phyloP scores from a whole-genome alignment of 352 stramenopile species.

The Phytopythium helicoides region DNA sequence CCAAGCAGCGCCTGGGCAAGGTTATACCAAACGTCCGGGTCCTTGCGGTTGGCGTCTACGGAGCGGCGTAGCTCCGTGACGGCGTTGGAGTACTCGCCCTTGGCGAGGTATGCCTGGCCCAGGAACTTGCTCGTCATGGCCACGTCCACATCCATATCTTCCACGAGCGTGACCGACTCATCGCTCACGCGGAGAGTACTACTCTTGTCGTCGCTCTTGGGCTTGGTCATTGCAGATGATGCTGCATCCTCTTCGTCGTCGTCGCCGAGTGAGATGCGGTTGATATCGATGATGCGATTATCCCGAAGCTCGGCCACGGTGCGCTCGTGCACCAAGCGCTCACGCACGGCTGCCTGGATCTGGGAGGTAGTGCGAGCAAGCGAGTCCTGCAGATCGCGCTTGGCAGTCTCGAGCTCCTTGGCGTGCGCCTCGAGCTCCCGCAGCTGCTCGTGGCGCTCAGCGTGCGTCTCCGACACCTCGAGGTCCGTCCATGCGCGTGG shows the following conservation, averaged over 20 bases:
- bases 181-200: constrained; percentile 20
- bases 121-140: constrained; percentile 74
- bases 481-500: constrained; percentile 66
- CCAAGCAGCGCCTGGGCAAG: constrained; percentile 62
- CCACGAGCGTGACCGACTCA: constrained; percentile 29
- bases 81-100: constrained; percentile 53
- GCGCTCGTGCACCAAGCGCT: constrained; percentile 29
- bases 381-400: constrained; percentile 49
- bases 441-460: constrained; percentile 66
- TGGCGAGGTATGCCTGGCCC: constrained; percentile 64
- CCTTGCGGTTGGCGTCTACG: constrained; percentile 54
- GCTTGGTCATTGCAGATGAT: constrained; percentile 2
- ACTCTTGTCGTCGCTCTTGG: constrained; percentile 13
- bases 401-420: constrained; percentile 55
- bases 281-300: constrained; percentile 67
- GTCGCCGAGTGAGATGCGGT: constrained; percentile 54
- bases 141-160: constrained; percentile 56
- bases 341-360: constrained; percentile 30
- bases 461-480: constrained; percentile 47
- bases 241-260: constrained; percentile 31
- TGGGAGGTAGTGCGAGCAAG: constrained; percentile 31
- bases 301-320: constrained; percentile 42
- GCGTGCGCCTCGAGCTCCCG: constrained; percentile 67
- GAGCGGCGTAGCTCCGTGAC: constrained; percentile 74
- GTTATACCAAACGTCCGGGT: constrained; percentile 77